Base-by-base conservation (phyloP, 2,329 filamentous ascomycete species). In the Nothopassalora personata region DNA sequence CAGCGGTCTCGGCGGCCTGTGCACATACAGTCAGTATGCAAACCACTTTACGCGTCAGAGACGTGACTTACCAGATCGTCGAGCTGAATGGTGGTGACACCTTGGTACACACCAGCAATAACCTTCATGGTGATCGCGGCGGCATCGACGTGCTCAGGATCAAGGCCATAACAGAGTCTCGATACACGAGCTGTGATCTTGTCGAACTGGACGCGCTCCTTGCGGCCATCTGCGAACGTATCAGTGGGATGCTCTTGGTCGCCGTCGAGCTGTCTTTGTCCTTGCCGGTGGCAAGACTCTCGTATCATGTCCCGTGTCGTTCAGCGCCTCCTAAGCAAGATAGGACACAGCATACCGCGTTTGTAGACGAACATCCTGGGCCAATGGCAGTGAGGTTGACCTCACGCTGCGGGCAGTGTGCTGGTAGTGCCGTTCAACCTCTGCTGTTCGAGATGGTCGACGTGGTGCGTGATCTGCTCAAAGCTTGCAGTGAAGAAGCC, bases 171-270 rank as follows among this genome's bases (percentile, higher is more conserved):
- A 84, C 94, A 99, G 73, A 99, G 83, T 72, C 94, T 87, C 50
- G 94, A 97, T 68, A 99, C 94, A 78, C 94, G 91, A 71, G 94
- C 94, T 72, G 94, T 97, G 85, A 99, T 99, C 82, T 99, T 99
- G 84, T 99, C 94, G 81, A 99, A 99, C 77, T 99, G 94, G 66
- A 99, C 94, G 77, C 94, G 94, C 84, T 99, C 94, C 82, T 97
- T 96, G 83, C 94, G 94, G 80, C 93, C 93, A 84, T 99, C 94
- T 97, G 69, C 43, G 39, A 53, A 13, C 36, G 54, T 57, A 64
- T 73, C 58, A 71, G 67, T 56, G 11, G 43, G 49, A 55, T 43
- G 19, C 13, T 19, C 39, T 39, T 30, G 45, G 48, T 47, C 10
- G 52, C 11, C 43, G 52, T 18, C 49, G 30, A 49, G 43, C 51